Evolutionary conservation across 805 yeast genomes (phyloP).

Genomic region (Monosporozyma servazzii): DNA sequence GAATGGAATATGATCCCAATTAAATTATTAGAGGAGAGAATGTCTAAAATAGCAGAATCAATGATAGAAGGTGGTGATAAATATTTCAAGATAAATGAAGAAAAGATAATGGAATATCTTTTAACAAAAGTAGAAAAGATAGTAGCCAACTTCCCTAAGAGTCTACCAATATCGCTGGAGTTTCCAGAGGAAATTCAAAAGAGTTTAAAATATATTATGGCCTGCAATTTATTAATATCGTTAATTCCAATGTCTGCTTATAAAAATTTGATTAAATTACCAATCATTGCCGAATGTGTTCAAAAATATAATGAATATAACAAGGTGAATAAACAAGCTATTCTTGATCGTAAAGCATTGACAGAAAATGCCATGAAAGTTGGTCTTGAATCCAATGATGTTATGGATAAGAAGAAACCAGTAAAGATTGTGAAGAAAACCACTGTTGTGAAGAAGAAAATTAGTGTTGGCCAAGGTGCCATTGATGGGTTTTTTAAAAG

Average conservation of each 20-base stretch:
- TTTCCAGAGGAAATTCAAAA: constrained; percentile 28
- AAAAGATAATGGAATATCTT: constrained; percentile 34
- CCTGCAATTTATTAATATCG: constrained; percentile 37
- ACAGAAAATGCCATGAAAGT: constrained; percentile 26
- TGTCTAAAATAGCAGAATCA: constrained; percentile 33
- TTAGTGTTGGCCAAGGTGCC: constrained; percentile 56
- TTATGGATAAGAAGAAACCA: constrained; percentile 4
- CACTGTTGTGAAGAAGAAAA: constrained; percentile 31
- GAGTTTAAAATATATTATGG: constrained; percentile 30
- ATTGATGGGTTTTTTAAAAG: constrained; percentile 58
- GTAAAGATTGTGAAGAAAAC: constrained; percentile 21
- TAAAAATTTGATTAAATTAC: constrained; percentile 8
- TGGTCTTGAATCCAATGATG: constrained; percentile 16
- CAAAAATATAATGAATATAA: constrained; percentile 25
- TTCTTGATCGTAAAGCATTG: constrained; percentile 23
- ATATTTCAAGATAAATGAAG: constrained; percentile 37
- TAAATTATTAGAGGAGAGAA: constrained; percentile 13
- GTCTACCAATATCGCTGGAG: constrained; percentile 27
- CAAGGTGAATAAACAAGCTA: constrained; percentile 10
- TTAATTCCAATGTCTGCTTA: constrained; percentile 39
- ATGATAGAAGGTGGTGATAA: constrained; percentile 37
- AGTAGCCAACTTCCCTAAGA: constrained; percentile 31
- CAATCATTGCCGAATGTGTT: constrained; percentile 28
- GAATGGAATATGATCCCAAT: constrained; percentile 18
- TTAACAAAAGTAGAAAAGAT: constrained; percentile 33